Percentiles rank a stretch among this genome's conserved stretches.
Evolutionary conservation across 768 basidiomycete genomes (phyloP).

Genomic region (Lentinula sp.): DNA sequence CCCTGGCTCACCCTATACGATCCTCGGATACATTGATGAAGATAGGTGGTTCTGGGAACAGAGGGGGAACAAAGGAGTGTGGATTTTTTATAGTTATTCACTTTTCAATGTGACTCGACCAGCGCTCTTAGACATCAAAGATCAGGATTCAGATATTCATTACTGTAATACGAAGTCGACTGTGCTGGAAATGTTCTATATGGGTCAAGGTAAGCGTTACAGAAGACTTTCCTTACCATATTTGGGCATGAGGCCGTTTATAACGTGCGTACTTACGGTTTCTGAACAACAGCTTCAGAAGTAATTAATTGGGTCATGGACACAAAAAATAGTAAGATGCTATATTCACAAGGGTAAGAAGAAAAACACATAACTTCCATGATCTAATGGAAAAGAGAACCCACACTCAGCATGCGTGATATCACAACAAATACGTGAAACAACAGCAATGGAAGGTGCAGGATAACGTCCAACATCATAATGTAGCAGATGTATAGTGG

Average conservation of each 20-base stretch:
- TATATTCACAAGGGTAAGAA: conserved; percentile 7
- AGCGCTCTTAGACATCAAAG: neutral
- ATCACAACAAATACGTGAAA: conserved; percentile 10
- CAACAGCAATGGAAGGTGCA: conserved; percentile 9
- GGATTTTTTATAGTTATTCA: neutral
- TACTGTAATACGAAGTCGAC: neutral
- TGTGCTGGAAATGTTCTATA: neutral
- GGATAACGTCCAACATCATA: conserved; percentile 23
- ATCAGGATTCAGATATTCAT: neutral
- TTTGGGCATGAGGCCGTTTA: too few relatives aligned
- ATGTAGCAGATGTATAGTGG: conserved; percentile 26
- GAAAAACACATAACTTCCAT: conserved; percentile 3
- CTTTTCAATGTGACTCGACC: neutral
- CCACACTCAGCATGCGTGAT: conserved; percentile 4
- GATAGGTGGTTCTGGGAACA: neutral
- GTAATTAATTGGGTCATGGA: neutral
- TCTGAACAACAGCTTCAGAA: neutral
- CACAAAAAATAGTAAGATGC: conserved; percentile 4
- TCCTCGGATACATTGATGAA: neutral
- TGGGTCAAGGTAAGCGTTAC: too few relatives aligned
- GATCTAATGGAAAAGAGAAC: conserved; percentile 8
- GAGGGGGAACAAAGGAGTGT: neutral
- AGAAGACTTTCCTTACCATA: neutral
- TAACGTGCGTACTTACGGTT: too few relatives aligned
- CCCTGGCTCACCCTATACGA: neutral